Evolutionary conservation across 2,329 filamentous ascomycete species (phyloP), one percentile per base, ranked within the genome.

Genomic region (Fusarium liriodendri): DNA sequence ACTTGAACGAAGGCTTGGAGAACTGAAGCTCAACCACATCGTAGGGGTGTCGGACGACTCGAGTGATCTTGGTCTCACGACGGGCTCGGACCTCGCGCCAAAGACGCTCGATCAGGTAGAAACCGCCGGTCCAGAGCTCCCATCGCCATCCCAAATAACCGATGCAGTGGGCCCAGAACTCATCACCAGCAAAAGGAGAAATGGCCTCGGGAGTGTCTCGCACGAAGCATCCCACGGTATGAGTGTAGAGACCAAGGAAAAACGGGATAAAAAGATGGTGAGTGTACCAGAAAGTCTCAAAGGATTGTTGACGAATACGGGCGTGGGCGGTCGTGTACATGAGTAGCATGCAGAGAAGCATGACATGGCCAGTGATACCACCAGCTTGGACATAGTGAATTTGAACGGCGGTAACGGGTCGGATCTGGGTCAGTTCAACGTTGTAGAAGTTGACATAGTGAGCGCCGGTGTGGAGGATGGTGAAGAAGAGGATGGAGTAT

Each of bases 361-460:
- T 99, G 72, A 98, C 89, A 83, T 99, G 97, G 8, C 97, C 97
- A 3, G 97, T 99, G 72, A 98, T 93, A 70, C 97, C 97, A 79
- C 95, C 95, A 59, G 95, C 90, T 80, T 98, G 90, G 1, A 90
- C 89, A 82, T 98, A 99, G 83, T 98, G 97, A 73, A 98, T 98
- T 80, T 98, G 89, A 8, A 98, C 84, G 5, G 97, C 97, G 5
- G 91, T 90, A 55, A 94, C 89, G 3, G 93, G 92, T 62, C 97
- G 92, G 63, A 98, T 89, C 81, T 98, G 95, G 0, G 88, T 90
- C 77, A 91, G 90, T 83, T 99, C 97, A 72, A 99, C 94, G 79
- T 98, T 98, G 88, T 92, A 98, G 85, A 99, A 99, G 86, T 99
- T 99, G 87, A 98, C 94, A 79, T 99, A 99, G 84, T 99, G 97